phyloP scores from a whole-genome alignment of 768 basidiomycete genomes.

The Rhizopogon rudus region DNA sequence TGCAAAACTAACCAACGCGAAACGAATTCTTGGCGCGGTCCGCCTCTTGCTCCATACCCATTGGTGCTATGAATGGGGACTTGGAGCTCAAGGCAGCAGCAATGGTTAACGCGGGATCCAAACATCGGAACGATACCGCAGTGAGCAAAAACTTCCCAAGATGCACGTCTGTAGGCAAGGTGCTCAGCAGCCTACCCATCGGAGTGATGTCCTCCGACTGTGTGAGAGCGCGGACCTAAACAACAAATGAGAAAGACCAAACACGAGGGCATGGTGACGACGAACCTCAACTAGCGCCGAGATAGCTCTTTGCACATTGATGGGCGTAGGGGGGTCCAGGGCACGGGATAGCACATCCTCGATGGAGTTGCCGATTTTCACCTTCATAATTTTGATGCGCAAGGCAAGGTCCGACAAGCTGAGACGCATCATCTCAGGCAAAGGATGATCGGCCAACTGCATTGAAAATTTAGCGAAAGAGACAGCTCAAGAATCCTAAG shows the following conservation, averaged over 20 bases:
- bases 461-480: conserved; percentile 1
- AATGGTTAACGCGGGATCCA: conserved; percentile 96
- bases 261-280: neutral
- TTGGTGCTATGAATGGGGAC: conserved; percentile 86
- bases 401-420: conserved; percentile 89
- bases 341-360: conserved; percentile 87
- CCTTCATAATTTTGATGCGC: conserved; percentile 90
- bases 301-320: conserved; percentile 89
- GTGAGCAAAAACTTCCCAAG: conserved; percentile 89
- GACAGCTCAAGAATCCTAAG: neutral
- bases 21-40: conserved; percentile 80
- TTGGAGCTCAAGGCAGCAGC: conserved; percentile 91
- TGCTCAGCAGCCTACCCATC: conserved; percentile 86
- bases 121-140: conserved; percentile 79
- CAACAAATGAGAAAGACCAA: conserved; percentile 2
- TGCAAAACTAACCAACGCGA: conserved; percentile 51
- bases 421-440: conserved; percentile 93
- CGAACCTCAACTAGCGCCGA: conserved; percentile 84
- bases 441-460: conserved; percentile 84
- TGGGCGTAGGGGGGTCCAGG: conserved; percentile 79
- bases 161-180: conserved; percentile 93
- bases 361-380: conserved; percentile 79
- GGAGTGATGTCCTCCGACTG: conserved; percentile 87
- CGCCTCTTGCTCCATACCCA: conserved; percentile 84
- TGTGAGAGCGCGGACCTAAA: conserved; percentile 82